Base-by-base conservation (phyloP, 352 stramenopile genomes). In the Phytophthora fragariae region DNA sequence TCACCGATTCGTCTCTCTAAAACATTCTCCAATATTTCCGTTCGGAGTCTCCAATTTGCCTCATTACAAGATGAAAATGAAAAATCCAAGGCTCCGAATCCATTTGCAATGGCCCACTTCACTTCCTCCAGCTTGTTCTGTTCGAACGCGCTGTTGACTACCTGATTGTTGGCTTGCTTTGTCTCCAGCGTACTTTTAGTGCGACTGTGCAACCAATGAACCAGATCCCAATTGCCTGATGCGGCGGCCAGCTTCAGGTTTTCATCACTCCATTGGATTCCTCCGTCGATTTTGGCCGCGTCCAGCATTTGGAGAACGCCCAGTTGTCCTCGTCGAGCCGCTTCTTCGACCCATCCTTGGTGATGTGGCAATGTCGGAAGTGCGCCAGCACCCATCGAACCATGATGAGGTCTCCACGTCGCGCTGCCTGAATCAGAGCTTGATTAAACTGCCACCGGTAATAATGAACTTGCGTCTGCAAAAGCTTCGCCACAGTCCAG, bases 261-360 rank as follows among this genome's bases (percentile, higher is more conserved):
- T 24, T 24, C 44, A 6, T n/a, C 44, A 50, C 44, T 50, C 44
- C 44, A 50, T 50, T 24, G 44, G 12, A 24, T 50, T 5, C 44
- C 44, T 50, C 14, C 15, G 44, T 50, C 6, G 17, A 21, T 12
- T 50, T 50, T 50, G 44, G 44, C 44, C 1, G 44, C 44, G 5
- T 56, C 49, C 1, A 56, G 49, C 49, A 56, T 27, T 29, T 31
- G 49, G 10, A 56, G 49, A 8, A 31, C 11, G 10, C 7, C 49
- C 19, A 33, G 19, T 0, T 56, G 19, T 3, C 49, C 49, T 3
- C n/a, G n/a, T 15, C 21, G n/a, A 31, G 19, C n/a, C 19, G 49
- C 21, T 56, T 33, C 49, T 11, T 27, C n/a, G 49, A 63, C 21
- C 7, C 57, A 15, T 99, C 17, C 99, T 99, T 69, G 94, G 92